Evolutionary conservation across 2,329 filamentous ascomycete genomes (phyloP).

Genomic region (Fusarium buxicola): DNA sequence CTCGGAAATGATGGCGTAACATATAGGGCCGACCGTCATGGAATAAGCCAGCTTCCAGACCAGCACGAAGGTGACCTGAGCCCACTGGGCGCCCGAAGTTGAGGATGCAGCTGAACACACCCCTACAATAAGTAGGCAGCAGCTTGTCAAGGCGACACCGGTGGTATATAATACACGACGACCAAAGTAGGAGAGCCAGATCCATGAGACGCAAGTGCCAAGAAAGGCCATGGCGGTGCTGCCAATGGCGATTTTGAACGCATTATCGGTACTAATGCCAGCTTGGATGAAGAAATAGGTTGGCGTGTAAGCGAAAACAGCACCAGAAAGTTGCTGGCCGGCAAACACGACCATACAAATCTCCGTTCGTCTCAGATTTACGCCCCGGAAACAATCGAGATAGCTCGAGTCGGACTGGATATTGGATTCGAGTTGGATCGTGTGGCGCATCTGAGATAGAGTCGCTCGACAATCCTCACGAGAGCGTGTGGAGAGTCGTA

Average conservation of each 20-base stretch:
- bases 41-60: constrained; percentile 59
- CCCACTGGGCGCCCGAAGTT: constrained; percentile 43
- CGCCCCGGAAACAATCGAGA: constrained; percentile 60
- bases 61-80: constrained; percentile 54
- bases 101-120: constrained; percentile 45
- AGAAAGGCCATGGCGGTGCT: constrained; percentile 56
- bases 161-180: constrained; percentile 55
- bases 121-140: constrained; percentile 57
- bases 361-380: constrained; percentile 59
- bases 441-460: constrained; percentile 76
- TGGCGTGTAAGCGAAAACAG: constrained; percentile 54
- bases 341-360: constrained; percentile 58
- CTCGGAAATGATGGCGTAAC: constrained; percentile 57
- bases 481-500: constrained; percentile 49
- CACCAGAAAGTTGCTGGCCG: constrained; percentile 55
- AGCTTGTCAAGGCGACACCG: constrained; percentile 55
- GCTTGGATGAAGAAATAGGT: constrained; percentile 63
- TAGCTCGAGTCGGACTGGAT: constrained; percentile 55
- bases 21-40: constrained; percentile 57
- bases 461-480: constrained; percentile 56
- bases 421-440: constrained; percentile 57
- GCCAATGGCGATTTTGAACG: constrained; percentile 56
- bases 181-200: constrained; percentile 55
- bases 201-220: constrained; percentile 57
- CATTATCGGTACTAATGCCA: constrained; percentile 53